A percentile compares a stretch with the other conserved stretches of the same genome.
These are phyloP conservation scores for Golubevia pallescens DNA, from an alignment of 1,284 basidiomycete genomes.

Conservation along the genomic window DNA sequence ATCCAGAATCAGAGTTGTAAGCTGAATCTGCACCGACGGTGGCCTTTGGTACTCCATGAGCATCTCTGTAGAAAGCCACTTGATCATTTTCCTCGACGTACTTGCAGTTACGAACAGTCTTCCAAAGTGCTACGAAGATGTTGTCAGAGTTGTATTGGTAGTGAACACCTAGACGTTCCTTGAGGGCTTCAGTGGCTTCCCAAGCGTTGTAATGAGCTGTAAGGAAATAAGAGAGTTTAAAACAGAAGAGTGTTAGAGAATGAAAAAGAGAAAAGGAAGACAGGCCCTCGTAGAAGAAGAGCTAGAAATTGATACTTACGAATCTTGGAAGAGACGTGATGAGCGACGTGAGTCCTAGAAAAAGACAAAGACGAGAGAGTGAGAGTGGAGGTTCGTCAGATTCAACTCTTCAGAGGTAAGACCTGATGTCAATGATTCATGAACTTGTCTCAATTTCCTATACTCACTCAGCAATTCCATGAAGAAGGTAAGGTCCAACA, in stretches of 20 bases:
- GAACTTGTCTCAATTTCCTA: no score
- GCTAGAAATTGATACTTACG: conserved; percentile 8
- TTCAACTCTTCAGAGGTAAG: conserved; percentile 9
- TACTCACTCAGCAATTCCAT: conserved; percentile 62
- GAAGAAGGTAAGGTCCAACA: conserved; percentile 67
- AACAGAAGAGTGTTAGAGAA: conserved; percentile 37
- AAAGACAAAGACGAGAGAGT: no score
- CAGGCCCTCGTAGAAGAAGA: background rate
- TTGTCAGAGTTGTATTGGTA: conserved; percentile 68
- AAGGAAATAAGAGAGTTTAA: conserved; percentile 26
- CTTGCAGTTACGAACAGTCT: conserved; percentile 67
- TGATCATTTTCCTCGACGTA: conserved; percentile 56
- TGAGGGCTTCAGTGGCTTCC: conserved; percentile 90
- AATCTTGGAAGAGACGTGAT: conserved; percentile 63
- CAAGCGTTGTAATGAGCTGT: conserved; percentile 70
- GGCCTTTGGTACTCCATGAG: conserved; percentile 49
- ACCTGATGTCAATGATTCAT: background rate
- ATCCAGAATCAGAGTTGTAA: conserved; percentile 53
- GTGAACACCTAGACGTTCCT: conserved; percentile 74
- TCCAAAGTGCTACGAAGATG: conserved; percentile 68
- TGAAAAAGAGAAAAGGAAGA: background rate
- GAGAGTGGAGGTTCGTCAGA: no score
- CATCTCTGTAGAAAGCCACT: conserved; percentile 59
- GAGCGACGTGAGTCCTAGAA: conserved; percentile 49
- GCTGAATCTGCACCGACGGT: conserved; percentile 30